phyloP scores from a whole-genome alignment of 768 basidiomycete genomes.

The Lactarius indigo region DNA sequence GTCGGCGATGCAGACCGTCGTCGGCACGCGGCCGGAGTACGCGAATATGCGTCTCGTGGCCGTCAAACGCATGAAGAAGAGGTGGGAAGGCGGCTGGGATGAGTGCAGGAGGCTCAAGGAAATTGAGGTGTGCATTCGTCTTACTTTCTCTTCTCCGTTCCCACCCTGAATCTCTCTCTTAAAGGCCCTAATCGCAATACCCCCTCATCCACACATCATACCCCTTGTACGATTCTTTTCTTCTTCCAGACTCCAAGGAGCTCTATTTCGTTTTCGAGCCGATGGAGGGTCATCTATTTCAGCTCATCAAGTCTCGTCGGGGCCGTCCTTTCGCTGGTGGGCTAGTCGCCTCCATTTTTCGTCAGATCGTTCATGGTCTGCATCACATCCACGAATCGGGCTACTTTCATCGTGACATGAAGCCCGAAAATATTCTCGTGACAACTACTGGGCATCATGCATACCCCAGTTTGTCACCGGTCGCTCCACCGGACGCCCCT shows the following conservation, averaged over 20 bases:
- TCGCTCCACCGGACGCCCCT: slow-evolving; percentile 56
- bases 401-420: slow-evolving; percentile 99
- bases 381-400: slow-evolving; percentile 89
- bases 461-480: slow-evolving; percentile 78
- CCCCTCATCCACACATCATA: slow-evolving; percentile 95
- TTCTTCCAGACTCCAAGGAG: slow-evolving; percentile 92
- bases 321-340: slow-evolving; percentile 96
- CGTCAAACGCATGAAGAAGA: slow-evolving; percentile 97
- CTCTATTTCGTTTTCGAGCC: slow-evolving; percentile 99
- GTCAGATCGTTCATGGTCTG: slow-evolving; percentile 85
- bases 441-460: slow-evolving; percentile 95
- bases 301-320: slow-evolving; percentile 96
- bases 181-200: slow-evolving; percentile 91
- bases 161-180: slow-evolving; percentile 18
- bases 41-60: slow-evolving; percentile 92
- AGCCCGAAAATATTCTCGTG: slow-evolving; percentile 97
- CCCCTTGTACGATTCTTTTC: slow-evolving; percentile 99
- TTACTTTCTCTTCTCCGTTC: slow-evolving; percentile 17
- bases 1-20: slow-evolving; percentile 95
- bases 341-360: slow-evolving; percentile 91
- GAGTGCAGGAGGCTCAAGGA: slow-evolving; percentile 95
- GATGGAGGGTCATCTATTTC: slow-evolving; percentile 99
- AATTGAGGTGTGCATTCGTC: slow-evolving; percentile 68
- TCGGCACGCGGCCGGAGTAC: slow-evolving; percentile 91
- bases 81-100: slow-evolving; percentile 97